phyloP scores from a whole-genome alignment of 176 grass and related monocot species.

The Aechmea fasciata region DNA sequence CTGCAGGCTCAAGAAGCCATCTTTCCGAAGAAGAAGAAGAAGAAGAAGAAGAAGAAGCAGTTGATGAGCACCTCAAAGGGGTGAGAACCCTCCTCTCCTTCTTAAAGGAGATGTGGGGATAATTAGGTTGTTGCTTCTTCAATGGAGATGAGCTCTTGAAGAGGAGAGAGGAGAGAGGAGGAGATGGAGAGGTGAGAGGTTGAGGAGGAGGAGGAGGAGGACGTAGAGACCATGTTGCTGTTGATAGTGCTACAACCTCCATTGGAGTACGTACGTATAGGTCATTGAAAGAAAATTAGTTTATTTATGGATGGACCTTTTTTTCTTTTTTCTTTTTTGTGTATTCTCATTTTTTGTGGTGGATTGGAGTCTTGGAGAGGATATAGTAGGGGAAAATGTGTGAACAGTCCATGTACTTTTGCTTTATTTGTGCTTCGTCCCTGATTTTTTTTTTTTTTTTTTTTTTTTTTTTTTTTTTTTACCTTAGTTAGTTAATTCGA shows the following conservation, averaged over 20 bases:
- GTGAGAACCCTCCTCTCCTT: slow-evolving; percentile 1
- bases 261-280: not conserved
- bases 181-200: slow-evolving; percentile 14
- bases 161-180: not conserved
- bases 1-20: slow-evolving; percentile 59
- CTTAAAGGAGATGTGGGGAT: not conserved
- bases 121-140: not conserved
- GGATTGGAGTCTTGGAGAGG: not conserved
- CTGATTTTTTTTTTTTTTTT: no score
- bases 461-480: no score
- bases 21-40: slow-evolving; percentile 24
- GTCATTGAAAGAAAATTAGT: not conserved
- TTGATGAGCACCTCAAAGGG: slow-evolving; percentile 18
- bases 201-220: not conserved
- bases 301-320: not conserved
- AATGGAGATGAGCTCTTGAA: not conserved
- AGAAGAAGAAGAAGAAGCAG: not conserved
- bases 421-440: no score
- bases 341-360: not conserved
- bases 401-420: no score
- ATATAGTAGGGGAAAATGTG: not conserved
- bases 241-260: not conserved
- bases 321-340: not conserved
- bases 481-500: no score
- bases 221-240: not conserved